Base-by-base conservation (phyloP, 2,329 filamentous ascomycete genomes). In the Fusarium nanum region DNA sequence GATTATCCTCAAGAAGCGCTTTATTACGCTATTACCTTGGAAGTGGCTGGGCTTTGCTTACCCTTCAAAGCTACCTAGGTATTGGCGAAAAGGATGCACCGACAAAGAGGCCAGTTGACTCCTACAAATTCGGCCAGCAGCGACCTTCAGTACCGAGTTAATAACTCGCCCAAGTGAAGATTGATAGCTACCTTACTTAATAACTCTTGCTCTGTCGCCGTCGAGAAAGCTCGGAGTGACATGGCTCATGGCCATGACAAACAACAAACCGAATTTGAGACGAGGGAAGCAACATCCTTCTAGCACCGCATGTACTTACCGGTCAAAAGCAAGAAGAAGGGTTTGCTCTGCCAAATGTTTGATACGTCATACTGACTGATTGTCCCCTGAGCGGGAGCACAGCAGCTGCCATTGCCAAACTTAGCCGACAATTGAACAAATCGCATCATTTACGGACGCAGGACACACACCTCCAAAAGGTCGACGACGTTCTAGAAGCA, bases 111-210 rank as follows among this genome's bases (percentile, higher is more conserved):
- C 18, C 34, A n/a, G 4, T n/a, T 37, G 5, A 37, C 18, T n/a
- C 10, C 34, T n/a, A 37, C 34, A 7, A 37, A n/a, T 1, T 11
- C 7, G 18, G 10, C 18, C 10, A n/a, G 34, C 34, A n/a, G 34
- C 18, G 18, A n/a, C 18, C 18, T 37, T 10, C 18, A 37, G 9
- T n/a, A 12, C 34, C 18, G 10, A 37, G 18, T 18, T 7, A 11
- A 11, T n/a, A 11, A n/a, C 18, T 37, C 3, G 6, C 4, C 32
- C 5, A 2, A 6, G 18, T 7, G 9, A 7, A 12, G 3, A 37
- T 12, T 12, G 3, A n/a, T 7, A 37, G 6, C 18, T 37, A 2
- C 10, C 34, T 12, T 6, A 0, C 3, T 4, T 2, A 10, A 6
- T 3, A 12, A 37, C 6, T 37, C 18, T n/a, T 6, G 11, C 18